A percentile compares a stretch with the other conserved stretches of the same genome.
phyloP scores from a whole-genome alignment of 2,329 filamentous ascomycete species.

The Byssothecium circinans region DNA sequence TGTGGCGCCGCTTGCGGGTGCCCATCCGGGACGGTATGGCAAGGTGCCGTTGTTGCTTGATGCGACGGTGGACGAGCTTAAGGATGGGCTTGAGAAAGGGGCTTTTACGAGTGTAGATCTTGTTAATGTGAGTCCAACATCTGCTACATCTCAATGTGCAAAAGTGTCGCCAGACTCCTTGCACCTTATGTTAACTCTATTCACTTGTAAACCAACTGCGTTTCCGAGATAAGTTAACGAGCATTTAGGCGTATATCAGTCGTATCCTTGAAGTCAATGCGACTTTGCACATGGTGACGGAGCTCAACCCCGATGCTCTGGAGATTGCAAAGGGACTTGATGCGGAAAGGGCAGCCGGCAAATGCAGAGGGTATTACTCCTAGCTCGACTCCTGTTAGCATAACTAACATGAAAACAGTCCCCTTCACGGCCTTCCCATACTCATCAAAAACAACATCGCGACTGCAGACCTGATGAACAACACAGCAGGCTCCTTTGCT shows the following conservation, averaged over 20 bases:
- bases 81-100: conserved; percentile 51
- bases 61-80: conserved; percentile 56
- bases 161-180: not conserved
- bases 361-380: conserved; percentile 46
- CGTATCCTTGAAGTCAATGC: conserved; percentile 58
- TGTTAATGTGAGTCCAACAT: conserved; percentile 44
- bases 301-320: conserved; percentile 59
- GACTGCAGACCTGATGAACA: conserved; percentile 64
- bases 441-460: conserved; percentile 70
- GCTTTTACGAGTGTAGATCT: conserved; percentile 62
- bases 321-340: conserved; percentile 54
- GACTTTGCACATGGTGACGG: conserved; percentile 55
- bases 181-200: too few species aligned
- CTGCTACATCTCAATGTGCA: too few species aligned
- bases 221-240: not conserved
- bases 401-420: conserved; percentile 36
- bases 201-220: too few species aligned
- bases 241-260: conserved; percentile 51
- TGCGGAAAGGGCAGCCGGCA: conserved; percentile 51
- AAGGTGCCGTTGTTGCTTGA: conserved; percentile 50
- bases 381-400: not conserved
- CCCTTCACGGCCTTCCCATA: conserved; percentile 66
- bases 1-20: conserved; percentile 10
- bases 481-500: conserved; percentile 65
- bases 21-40: conserved; percentile 9